Evolutionary conservation across 225 moss, liverwort and hornwort species (phyloP), one percentile per base, ranked within the genome.

Genomic region (Pseudoscleropodium purum): DNA sequence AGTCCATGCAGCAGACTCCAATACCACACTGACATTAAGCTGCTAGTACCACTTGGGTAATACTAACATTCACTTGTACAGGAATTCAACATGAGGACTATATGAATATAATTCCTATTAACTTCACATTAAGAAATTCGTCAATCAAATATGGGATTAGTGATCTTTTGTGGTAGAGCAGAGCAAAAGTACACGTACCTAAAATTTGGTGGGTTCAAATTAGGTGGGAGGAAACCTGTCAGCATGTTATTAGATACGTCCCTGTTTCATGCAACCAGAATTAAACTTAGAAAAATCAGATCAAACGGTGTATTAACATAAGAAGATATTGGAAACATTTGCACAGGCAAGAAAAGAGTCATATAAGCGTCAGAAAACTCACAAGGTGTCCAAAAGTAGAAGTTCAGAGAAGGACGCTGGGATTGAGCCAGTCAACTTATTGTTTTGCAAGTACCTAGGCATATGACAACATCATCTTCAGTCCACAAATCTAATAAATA

Each of bases 381-480:
- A 94, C 94, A 93, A 83, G 39, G 90, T 91, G 76, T 94, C 68
- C 69, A 97, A 90, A 56, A 89, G 76, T 25, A 86, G 69, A 75
- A 96, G 96, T 26, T 87, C 49, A 36, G 93, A 89, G 75, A 97
- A 92, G 20, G 96, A 93, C 54, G 56, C 83, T 73, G 96, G 97
- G 84, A 97, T 91, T 79, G 82, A 18, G 52, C 96, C 96, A 52
- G 73, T 94, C 66, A 97, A 80, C 69, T 91, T 68, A 86, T 96
- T 97, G 88, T 96, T 94, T 81, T 96, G 91, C 88, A 97, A 79
- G 91, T 92, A 92, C 90, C 97, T 97, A 93, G 64, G 79, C 75
- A 86, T 54, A 88, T 37, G 86, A 84, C 12, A 86, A 86, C 47
- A 37, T 81, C 56, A 79, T 37, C 57, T 84, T 90, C 26, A 87